These are phyloP conservation scores for Smittium mucronatum DNA, from an alignment of 371 early-diverging fungal genomes.

Conservation along the genomic window DNA sequence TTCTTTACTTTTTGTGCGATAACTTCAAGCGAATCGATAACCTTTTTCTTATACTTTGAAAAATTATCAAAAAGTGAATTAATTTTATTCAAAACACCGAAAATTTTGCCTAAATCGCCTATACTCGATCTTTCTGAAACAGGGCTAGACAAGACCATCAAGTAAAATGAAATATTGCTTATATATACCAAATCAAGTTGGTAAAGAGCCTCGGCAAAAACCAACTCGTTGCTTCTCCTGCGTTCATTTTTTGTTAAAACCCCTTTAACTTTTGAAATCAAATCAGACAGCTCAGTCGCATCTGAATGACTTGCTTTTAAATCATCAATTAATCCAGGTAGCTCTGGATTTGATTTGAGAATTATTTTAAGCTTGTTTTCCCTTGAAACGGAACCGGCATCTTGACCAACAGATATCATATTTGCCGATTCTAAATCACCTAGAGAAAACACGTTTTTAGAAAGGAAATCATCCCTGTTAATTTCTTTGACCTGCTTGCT, in stretches of 20 bases:
- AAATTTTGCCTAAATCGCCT: conserved; percentile 44
- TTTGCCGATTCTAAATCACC: background rate
- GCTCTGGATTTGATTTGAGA: background rate
- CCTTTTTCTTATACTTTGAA: conserved; percentile 12
- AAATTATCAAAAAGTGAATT: background rate
- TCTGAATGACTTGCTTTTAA: background rate
- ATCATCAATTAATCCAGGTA: background rate
- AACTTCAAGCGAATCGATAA: conserved; percentile 6
- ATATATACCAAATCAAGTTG: conserved; percentile 58
- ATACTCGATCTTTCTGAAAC: conserved; percentile 33
- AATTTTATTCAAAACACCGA: conserved; percentile 35
- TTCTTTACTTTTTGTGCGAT: conserved; percentile 5
- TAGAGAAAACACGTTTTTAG: background rate
- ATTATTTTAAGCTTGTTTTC: conserved; percentile 37
- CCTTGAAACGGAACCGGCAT: background rate
- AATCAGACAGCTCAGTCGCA: background rate
- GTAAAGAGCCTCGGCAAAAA: conserved; percentile 34
- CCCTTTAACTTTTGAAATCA: background rate
- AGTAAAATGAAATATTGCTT: conserved; percentile 79
- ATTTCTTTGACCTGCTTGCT: no score
- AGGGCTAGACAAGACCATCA: conserved; percentile 55
- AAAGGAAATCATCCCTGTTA: no score
- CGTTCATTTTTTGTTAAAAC: background rate
- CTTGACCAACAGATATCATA: background rate
- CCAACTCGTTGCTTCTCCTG: conserved; percentile 5